Evolutionary conservation across 768 basidiomycete genomes (phyloP).

Genomic region (Harrya chromipes): DNA sequence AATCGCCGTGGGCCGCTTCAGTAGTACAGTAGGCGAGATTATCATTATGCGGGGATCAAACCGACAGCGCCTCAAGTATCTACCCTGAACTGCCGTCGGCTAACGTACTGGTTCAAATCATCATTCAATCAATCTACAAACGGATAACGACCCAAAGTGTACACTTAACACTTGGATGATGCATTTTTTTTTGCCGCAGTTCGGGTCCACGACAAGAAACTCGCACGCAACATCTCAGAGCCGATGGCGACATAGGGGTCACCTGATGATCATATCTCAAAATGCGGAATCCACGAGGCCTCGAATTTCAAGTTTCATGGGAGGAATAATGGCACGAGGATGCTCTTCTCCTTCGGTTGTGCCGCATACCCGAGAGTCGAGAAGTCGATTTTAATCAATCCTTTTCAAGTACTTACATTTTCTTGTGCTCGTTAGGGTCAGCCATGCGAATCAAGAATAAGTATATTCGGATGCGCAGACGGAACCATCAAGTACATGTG

Average conservation of each 20-base stretch:
- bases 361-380: not conserved
- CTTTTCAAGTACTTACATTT: conserved; percentile 13
- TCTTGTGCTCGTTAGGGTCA: not conserved
- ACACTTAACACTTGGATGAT: not conserved
- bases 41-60: conserved; percentile 11
- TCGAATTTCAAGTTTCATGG: conserved; percentile 13
- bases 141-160: not conserved
- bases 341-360: conserved; percentile 4
- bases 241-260: conserved; percentile 8
- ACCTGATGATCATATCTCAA: conserved; percentile 19
- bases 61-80: conserved; percentile 5
- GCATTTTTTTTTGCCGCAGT: not conserved
- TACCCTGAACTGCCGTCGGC: conserved; percentile 15
- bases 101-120: not conserved
- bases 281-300: conserved; percentile 27
- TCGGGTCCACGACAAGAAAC: too few relatives aligned
- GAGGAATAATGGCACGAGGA: conserved; percentile 10
- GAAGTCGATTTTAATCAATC: conserved; percentile 9
- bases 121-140: conserved; percentile 7
- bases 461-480: not conserved
- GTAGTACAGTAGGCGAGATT: conserved; percentile 4
- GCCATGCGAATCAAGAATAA: not conserved
- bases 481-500: not conserved
- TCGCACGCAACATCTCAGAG: conserved; percentile 3
- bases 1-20: conserved; percentile 14